Percentiles rank a stretch among this genome's conserved stretches.
Evolutionary conservation across 495 filamentous ascomycete species (phyloP).

Genomic region (Penicillium herquei): DNA sequence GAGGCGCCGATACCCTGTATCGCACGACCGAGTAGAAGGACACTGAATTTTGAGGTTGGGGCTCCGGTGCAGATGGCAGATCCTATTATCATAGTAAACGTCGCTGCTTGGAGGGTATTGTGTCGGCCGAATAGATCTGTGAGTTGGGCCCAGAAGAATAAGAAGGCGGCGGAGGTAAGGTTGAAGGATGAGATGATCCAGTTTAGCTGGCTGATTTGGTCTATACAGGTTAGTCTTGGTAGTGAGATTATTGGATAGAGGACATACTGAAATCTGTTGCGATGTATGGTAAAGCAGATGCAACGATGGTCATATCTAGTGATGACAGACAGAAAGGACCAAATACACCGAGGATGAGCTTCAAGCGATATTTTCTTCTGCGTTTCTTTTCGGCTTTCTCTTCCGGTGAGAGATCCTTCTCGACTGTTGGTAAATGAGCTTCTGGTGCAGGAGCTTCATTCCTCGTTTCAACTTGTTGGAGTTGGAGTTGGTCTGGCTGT

Average conservation of each 20-base stretch:
- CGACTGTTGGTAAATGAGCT: not conserved
- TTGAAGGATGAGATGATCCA: constrained; percentile 65
- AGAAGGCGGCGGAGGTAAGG: constrained; percentile 59
- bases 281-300: constrained; percentile 57
- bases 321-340: constrained; percentile 51
- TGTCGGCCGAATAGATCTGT: constrained; percentile 60
- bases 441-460: not conserved
- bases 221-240: constrained; percentile 21
- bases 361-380: constrained; percentile 45
- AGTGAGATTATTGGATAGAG: no score
- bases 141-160: constrained; percentile 60
- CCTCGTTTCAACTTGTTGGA: not conserved
- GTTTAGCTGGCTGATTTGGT: constrained; percentile 54
- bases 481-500: no score
- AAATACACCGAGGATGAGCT: constrained; percentile 51
- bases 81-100: constrained; percentile 49
- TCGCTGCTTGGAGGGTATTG: constrained; percentile 42
- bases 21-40: constrained; percentile 56
- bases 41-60: constrained; percentile 46
- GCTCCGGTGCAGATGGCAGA: constrained; percentile 51
- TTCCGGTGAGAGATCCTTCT: constrained; percentile 7
- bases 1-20: constrained; percentile 56
- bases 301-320: constrained; percentile 59
- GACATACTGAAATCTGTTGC: constrained; percentile 56
- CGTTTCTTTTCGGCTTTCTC: constrained; percentile 8